These are phyloP conservation scores for Thermothelomyces thermophilus DNA, from an alignment of 2,329 filamentous ascomycete genomes.

Conservation along the genomic window DNA sequence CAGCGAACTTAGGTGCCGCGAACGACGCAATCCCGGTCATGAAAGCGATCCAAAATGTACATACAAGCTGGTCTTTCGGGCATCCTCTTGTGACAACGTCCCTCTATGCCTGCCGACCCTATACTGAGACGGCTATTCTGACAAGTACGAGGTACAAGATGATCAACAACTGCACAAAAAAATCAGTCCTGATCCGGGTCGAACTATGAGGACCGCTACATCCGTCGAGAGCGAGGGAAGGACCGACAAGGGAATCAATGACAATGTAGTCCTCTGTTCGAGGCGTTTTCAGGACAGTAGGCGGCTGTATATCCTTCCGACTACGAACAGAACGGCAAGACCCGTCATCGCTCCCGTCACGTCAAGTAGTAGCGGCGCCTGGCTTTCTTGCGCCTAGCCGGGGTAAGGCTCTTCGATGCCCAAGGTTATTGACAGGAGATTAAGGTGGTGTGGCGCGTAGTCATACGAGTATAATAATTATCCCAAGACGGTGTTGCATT, in stretches of 20 bases:
- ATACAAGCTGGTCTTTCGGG: conserved; percentile 30
- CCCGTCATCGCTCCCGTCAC: conserved; percentile 12
- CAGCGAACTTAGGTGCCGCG: too few relatives aligned
- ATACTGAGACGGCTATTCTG: conserved; percentile 29
- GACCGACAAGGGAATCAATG: conserved; percentile 17
- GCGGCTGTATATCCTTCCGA: conserved; percentile 18
- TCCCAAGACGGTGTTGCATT: too few relatives aligned
- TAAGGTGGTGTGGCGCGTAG: too few relatives aligned
- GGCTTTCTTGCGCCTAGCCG: conserved; percentile 18
- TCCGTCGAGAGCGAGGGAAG: too few relatives aligned
- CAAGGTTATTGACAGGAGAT: not conserved
- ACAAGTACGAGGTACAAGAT: conserved; percentile 30
- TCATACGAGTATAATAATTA: too few relatives aligned
- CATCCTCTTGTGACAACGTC: conserved; percentile 27
- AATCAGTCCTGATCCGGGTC: too few relatives aligned
- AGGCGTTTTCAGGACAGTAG: conserved; percentile 11
- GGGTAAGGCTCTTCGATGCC: conserved; percentile 14
- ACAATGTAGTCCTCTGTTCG: conserved; percentile 17
- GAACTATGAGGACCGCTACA: too few relatives aligned
- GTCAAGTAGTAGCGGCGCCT: conserved; percentile 16
- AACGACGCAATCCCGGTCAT: conserved; percentile 33
- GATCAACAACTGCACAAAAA: conserved; percentile 12
- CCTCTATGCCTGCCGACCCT: conserved; percentile 37
- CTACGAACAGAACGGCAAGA: conserved; percentile 16
- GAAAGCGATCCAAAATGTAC: conserved; percentile 34